Evolutionary conservation across 1,139 yeast species (phyloP), one percentile per base, ranked within the genome.

Genomic region (Trichomonascaceae sp.): DNA sequence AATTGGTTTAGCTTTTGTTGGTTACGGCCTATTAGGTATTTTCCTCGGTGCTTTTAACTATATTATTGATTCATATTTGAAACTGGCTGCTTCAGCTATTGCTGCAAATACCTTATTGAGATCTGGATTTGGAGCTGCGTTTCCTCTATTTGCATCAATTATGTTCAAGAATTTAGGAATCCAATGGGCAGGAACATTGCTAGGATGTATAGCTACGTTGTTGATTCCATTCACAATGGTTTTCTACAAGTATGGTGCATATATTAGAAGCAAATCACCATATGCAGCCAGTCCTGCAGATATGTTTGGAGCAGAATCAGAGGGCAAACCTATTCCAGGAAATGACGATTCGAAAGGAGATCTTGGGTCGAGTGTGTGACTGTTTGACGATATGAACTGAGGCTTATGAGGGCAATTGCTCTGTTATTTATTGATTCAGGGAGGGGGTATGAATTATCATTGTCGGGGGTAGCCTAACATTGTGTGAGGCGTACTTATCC

Each of bases 111-210:
- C 47, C 12, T 30, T 51, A 13, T 77, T 82, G 47, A 74, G 89
- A 68, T 82, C 86, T 17, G 71, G 84, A 45, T 85, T 87, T 80
- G 90, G 91, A 68, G 90, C 88, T 3, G 79, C 79, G 58, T 86
- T 83, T 61, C 88, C 88, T 36, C 74, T 85, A 58, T 85, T 85
- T 66, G 85, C 90, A n/a, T 77, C 82, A 51, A 91, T 85, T 69
- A 85, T 85, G 89, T 84, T 84, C 68, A 85, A 83, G 63, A 77
- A 78, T 62, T 70, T 85, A 65, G 87, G 87, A 22, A 68, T 82
- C 59, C 81, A 85, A 68, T 85, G 93, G 93, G 91, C 91, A 1
- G 64, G 82, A 15, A 73, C 84, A 36, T 74, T 83, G 58, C 76
- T 84, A 80, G 88, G 82, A 0, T 83, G 83, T 63, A 80, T 83